A percentile compares a stretch with the other conserved stretches of the same genome.
Evolutionary conservation across 768 basidiomycete species (phyloP).

Genomic region (Auricularia sp.): DNA sequence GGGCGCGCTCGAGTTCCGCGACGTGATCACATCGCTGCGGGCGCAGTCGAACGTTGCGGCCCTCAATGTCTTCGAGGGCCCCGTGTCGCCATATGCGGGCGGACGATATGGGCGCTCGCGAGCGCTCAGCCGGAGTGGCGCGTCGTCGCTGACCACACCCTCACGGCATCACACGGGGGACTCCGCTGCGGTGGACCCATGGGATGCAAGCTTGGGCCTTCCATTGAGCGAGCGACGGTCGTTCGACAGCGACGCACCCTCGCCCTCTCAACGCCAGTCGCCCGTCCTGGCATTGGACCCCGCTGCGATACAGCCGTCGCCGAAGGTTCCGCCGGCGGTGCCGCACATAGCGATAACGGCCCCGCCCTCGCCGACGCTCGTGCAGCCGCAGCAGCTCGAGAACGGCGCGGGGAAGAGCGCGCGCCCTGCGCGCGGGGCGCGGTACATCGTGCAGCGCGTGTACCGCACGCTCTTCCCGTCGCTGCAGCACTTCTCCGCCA

Average conservation of each 20-base stretch:
- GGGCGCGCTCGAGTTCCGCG: conserved; percentile 91
- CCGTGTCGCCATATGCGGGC: conserved; percentile 60
- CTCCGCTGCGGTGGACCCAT: conserved; percentile 33
- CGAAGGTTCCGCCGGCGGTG: neutral
- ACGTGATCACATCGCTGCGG: conserved; percentile 75
- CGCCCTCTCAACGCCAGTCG: neutral
- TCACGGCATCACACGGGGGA: neutral
- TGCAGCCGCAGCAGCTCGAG: neutral
- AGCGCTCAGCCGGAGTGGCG: conserved; percentile 17
- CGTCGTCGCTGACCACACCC: conserved; percentile 5
- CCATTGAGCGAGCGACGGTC: conserved; percentile 39
- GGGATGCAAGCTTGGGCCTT: conserved; percentile 41
- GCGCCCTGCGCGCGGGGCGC: conserved; percentile 22
- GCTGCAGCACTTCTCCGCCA: conserved; percentile 58
- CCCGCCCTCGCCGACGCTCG: neutral
- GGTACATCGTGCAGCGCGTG: conserved; percentile 29
- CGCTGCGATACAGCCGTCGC: neutral
- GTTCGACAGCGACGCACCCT: neutral
- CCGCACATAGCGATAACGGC: neutral
- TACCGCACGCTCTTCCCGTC: conserved; percentile 77
- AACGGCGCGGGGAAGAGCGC: neutral
- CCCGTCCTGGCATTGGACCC: neutral
- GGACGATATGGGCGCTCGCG: conserved; percentile 50
- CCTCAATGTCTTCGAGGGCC: conserved; percentile 55
- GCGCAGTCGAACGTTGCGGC: conserved; percentile 52